Evolutionary conservation across 805 yeast species (phyloP).

Genomic region (Clavispora vitiphila): DNA sequence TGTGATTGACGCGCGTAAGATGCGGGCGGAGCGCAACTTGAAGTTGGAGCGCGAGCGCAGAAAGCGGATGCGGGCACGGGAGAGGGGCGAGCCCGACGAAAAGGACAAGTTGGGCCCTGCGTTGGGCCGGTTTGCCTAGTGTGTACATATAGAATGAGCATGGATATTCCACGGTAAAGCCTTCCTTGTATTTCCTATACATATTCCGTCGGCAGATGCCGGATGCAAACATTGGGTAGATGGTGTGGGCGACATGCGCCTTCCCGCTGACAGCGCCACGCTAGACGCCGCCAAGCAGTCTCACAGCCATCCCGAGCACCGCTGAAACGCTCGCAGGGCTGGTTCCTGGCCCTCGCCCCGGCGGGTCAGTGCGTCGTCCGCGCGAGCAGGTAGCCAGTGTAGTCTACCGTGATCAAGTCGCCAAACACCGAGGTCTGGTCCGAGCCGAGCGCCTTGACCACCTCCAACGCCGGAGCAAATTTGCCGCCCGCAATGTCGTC

Average conservation of each 20-base stretch:
- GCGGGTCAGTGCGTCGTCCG: slow-evolving; percentile 24
- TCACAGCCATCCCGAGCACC: no score
- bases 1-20: slow-evolving; percentile 78
- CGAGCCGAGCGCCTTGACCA: slow-evolving; percentile 23
- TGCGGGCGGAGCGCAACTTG: slow-evolving; percentile 70
- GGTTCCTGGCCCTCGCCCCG: no score
- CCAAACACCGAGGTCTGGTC: not conserved
- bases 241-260: no score
- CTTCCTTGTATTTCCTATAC: slow-evolving; percentile 1
- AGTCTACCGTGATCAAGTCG: slow-evolving; percentile 40
- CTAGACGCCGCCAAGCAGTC: no score
- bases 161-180: not conserved
- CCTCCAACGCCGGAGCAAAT: slow-evolving; percentile 41
- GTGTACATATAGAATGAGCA: not conserved
- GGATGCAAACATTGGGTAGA: not conserved
- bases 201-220: not conserved
- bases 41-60: slow-evolving; percentile 70
- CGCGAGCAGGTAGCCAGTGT: slow-evolving; percentile 37
- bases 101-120: slow-evolving; percentile 17
- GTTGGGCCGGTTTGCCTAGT: slow-evolving; percentile 13
- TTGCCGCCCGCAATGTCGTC: slow-evolving; percentile 39
- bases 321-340: no score
- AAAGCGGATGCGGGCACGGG: slow-evolving; percentile 27
- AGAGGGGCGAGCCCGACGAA: slow-evolving; percentile 16
- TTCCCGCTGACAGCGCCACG: no score